Evolutionary conservation across 1,284 basidiomycete genomes (phyloP).

Genomic region (Tilletia caries): DNA sequence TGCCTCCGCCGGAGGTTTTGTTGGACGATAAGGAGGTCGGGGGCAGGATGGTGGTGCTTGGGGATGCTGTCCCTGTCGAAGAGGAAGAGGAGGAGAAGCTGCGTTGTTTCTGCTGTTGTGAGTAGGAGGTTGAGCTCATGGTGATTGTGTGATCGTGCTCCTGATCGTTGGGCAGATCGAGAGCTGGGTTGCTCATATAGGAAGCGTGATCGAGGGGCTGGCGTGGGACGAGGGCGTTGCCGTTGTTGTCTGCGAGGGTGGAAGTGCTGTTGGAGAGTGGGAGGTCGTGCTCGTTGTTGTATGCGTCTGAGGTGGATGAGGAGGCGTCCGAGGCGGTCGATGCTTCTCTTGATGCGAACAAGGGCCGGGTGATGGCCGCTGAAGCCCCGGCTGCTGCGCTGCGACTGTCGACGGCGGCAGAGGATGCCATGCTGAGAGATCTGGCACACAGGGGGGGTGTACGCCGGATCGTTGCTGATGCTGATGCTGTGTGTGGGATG

Average conservation of each 20-base stretch:
- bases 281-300: neutral
- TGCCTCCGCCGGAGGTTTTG: too few relatives aligned
- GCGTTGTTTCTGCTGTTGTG: neutral
- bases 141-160: neutral
- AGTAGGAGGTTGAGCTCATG: neutral
- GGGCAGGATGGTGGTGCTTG: neutral
- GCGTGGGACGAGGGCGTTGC: neutral
- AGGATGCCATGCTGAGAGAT: neutral
- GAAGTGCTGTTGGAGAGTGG: neutral
- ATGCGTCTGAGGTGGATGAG: neutral
- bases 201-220: slow-evolving; percentile 1
- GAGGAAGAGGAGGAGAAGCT: slow-evolving; percentile 8
- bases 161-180: neutral
- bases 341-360: neutral
- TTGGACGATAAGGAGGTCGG: neutral
- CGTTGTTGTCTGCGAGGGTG: neutral
- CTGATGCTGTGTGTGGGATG: too few relatives aligned
- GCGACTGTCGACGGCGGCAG: neutral
- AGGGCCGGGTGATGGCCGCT: neutral
- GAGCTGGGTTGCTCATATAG: neutral
- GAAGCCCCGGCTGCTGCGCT: neutral
- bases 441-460: too few relatives aligned
- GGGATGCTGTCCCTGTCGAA: neutral
- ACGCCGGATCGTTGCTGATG: too few relatives aligned
- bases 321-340: neutral